Conservation (phyloP, 2,329 filamentous ascomycete genomes). For the Clonostachys byssicola region DNA sequence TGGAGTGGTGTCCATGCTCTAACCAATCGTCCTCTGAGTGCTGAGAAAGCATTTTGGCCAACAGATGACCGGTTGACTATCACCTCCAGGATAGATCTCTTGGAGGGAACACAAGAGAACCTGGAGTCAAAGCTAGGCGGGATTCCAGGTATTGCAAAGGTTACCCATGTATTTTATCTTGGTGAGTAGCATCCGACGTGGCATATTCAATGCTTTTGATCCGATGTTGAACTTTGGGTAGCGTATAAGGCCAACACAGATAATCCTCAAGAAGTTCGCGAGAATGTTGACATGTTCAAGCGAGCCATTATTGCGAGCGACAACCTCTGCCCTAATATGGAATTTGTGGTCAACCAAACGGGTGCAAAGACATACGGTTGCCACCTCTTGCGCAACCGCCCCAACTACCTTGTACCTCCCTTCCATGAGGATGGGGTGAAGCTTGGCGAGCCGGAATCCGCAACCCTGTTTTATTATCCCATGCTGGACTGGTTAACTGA, state of each 20-base stretch:
- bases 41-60: conserved; percentile 27
- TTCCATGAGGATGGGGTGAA: conserved; percentile 3
- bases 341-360: conserved; percentile 28
- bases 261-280: conserved; percentile 18
- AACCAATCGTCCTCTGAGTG: conserved; percentile 15
- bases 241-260: conserved; percentile 35
- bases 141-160: conserved; percentile 24
- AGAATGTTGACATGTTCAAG: conserved; percentile 33
- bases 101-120: conserved; percentile 28
- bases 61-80: conserved; percentile 29
- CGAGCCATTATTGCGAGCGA: conserved; percentile 26
- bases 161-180: conserved; percentile 37
- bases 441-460: not conserved
- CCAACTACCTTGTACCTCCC: conserved; percentile 25
- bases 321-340: conserved; percentile 20
- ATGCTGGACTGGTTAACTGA: conserved; percentile 29
- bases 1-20: conserved; percentile 12
- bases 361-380: conserved; percentile 32
- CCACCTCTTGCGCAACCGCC: conserved; percentile 30
- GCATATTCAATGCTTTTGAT: not conserved
- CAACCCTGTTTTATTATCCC: conserved; percentile 1
- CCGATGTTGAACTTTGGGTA: not conserved
- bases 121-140: conserved; percentile 24
- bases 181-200: conserved; percentile 10
- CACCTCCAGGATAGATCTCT: conserved; percentile 33